Evolutionary conservation across 1,139 yeast species (phyloP), one percentile per base, ranked within the genome.

Genomic region (Candida tropicalis): DNA sequence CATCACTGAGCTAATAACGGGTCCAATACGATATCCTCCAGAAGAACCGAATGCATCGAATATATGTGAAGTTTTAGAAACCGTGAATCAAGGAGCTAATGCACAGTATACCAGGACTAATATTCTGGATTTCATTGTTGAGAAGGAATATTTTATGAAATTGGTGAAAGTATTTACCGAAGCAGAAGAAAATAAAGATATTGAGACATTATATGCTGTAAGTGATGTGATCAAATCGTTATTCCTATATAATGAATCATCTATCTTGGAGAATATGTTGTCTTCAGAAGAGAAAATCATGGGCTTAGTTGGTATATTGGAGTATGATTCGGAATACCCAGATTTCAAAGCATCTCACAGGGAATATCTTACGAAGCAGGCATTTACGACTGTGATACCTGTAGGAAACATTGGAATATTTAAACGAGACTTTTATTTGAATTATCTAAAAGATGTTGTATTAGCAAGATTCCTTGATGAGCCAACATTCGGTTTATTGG

Each of bases 241-340:
- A 33, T 71, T 90, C 18, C 68, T 85, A 33, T 84, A 85, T 62
- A 87, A 87, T 56, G 97, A 91, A 53, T 70, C 81, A 11, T 60
- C 74, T 10, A 70, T 93, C 4, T 65, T 90, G 33, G 96, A 89
- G 46, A 69, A 76, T 35, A 73, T 91, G 42, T 66, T 88, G 2
- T 75, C 77, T 2, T 51, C 62, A 4, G 93, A 86, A 51, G 77
- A 75, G 3, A 71, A 77, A 43, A 74, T 88, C 27, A 56, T 75
- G 53, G 87, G 87, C 0, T 66, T 87, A 5, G 77, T 85, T 8
- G 96, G 96, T 0, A 85, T 89, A n/a, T 66, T 93, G 39, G 99
- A 93, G 60, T 93, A 91, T 62, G 97, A 91, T 59, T 87, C 95
- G 0, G 95, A 87, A 44, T 87, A 77, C 55, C 96, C 97, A 0